Evolutionary conservation across 2,329 filamentous ascomycete genomes (phyloP), one percentile per base, ranked within the genome.

Genomic region (Pleomassaria siparia): DNA sequence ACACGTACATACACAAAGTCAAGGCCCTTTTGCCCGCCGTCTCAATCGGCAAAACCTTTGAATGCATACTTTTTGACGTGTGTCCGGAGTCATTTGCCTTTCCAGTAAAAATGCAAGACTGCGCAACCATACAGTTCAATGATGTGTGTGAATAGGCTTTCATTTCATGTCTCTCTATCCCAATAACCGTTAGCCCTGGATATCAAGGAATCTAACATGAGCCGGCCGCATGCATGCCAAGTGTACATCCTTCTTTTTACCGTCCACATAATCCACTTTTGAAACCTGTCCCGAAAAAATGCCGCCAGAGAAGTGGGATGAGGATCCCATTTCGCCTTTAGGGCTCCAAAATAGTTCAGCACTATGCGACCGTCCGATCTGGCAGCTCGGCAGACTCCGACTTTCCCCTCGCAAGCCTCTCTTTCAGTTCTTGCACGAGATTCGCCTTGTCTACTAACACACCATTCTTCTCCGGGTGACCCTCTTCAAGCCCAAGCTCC

Each of bases 381-480:
- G 40, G 22, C 20, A 44, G 20, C 40, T 43, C 39, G 2, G 18
- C n/a, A 12, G 22, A 22, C 35, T 22, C n/a, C n/a, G 22, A 22
- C 35, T 22, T 37, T 20, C 10, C 12, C 6, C 35, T 22, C 20
- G 35, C 18, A 37, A 37, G 35, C n/a, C 35, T 37, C 35, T 12
- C 20, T 69, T 79, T 82, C 33, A 91, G 77, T 70, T 89, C 86
- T 11, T 74, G 69, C 2, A 84, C 81, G 63, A 91, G 72, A 46
- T 84, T 77, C 25, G 72, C 72, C 54, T 87, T 77, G 44, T 85
- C 76, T 18, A 96, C 83, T 47, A 91, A 73, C 33, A 91, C 80
- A 41, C 91, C 92, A 50, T 95, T 88, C 76, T 96, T 96, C 70
- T 96, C 89, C 0, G 90, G 86, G 77, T 96, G 88, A 29, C 85